Evolutionary conservation across 2,329 filamentous ascomycete species (phyloP).

Genomic region (Emergomyces pasteurianus): DNA sequence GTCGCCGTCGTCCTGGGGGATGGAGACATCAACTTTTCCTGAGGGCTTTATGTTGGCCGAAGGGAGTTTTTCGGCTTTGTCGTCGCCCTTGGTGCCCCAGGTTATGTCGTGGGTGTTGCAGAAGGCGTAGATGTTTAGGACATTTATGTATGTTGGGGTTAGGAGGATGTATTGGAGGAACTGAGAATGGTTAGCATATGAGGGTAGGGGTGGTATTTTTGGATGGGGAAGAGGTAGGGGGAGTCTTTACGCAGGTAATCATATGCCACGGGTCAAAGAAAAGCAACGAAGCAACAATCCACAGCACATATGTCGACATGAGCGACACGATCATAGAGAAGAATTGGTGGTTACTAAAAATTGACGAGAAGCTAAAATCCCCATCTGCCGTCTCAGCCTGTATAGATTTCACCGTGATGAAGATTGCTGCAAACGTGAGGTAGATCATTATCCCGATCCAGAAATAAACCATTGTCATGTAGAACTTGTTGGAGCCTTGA

Average conservation of each 20-base stretch:
- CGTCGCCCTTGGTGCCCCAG: slow-evolving; percentile 96
- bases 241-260: slow-evolving; percentile 55
- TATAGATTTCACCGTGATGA: slow-evolving; percentile 82
- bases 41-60: slow-evolving; percentile 83
- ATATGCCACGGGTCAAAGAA: slow-evolving; percentile 99
- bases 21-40: slow-evolving; percentile 83
- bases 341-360: slow-evolving; percentile 83
- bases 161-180: slow-evolving; percentile 90
- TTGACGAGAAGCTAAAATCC: slow-evolving; percentile 54
- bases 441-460: slow-evolving; percentile 95
- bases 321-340: slow-evolving; percentile 89
- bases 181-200: slow-evolving; percentile 24
- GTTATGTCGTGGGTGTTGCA: slow-evolving; percentile 97
- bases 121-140: slow-evolving; percentile 97
- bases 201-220: not conserved
- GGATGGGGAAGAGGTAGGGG: not conserved
- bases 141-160: slow-evolving; percentile 94
- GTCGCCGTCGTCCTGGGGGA: slow-evolving; percentile 82
- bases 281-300: slow-evolving; percentile 78
- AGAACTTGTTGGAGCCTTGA: slow-evolving; percentile 83
- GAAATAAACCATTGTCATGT: slow-evolving; percentile 97
- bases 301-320: slow-evolving; percentile 83
- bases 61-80: slow-evolving; percentile 83
- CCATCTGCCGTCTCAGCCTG: slow-evolving; percentile 52
- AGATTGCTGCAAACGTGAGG: slow-evolving; percentile 87